These are phyloP conservation scores for Colletotrichum plurivorum DNA, from an alignment of 2,329 filamentous ascomycete species.

Conservation along the genomic window DNA sequence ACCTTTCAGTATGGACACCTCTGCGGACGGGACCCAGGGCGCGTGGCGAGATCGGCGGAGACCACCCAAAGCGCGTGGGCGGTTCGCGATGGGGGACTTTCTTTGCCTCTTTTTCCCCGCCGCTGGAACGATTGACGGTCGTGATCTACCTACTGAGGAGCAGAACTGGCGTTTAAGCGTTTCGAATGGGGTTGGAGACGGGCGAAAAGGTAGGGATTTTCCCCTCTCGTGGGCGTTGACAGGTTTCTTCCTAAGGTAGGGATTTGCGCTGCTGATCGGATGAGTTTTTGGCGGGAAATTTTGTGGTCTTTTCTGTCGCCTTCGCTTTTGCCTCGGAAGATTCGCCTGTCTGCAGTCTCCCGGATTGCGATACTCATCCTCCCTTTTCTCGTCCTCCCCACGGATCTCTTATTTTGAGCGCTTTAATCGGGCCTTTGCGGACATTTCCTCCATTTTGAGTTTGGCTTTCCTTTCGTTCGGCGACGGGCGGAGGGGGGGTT, in stretches of 20 bases:
- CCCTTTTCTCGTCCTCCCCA: fast-evolving
- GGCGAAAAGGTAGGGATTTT: constrained; percentile 10
- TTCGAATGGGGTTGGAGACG: constrained; percentile 7
- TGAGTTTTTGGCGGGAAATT: constrained; percentile 7
- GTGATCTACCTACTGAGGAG: too few relatives aligned
- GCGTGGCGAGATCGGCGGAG: constrained; percentile 17
- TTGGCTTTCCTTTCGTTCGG: background rate
- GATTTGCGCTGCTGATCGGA: constrained; percentile 6
- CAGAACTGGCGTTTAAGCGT: too few relatives aligned
- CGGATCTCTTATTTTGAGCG: background rate
- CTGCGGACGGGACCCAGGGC: background rate
- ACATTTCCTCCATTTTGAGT: background rate
- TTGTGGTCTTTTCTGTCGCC: background rate
- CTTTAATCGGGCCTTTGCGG: too few relatives aligned
- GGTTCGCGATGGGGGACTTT: background rate
- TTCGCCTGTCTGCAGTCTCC: background rate
- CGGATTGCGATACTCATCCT: background rate
- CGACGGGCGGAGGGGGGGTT: background rate
- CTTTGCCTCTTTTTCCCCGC: background rate
- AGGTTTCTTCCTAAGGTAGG: background rate
- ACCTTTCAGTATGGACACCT: too few relatives aligned
- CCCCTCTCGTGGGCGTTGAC: background rate
- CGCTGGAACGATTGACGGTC: too few relatives aligned
- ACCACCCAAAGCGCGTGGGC: background rate
- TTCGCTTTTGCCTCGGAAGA: background rate